Evolutionary conservation across 257 asterid species (phyloP), one percentile per base, ranked within the genome.

Genomic region (Gardenia jasminoides): DNA sequence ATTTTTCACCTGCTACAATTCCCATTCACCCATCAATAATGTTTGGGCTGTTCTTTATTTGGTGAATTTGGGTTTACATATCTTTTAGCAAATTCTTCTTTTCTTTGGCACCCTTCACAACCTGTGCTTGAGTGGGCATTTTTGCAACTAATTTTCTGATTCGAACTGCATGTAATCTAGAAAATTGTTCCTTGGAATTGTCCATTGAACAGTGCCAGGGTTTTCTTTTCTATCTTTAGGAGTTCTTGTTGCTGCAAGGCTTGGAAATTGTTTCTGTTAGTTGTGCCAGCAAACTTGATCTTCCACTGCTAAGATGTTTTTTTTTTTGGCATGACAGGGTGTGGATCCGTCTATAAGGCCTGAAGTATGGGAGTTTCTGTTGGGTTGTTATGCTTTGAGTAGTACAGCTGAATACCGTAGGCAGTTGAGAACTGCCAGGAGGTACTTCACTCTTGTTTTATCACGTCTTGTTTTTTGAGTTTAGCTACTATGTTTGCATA

Each of bases 311-410:
- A 68, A 85, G 75, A 65, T 13, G 10, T 46, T 78, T 74, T 70
- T 36, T 74, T 80, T 44, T 83, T 78, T 81, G 81, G 81, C 86
- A 67, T 85, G 71, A 31, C 85, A 95, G 99, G 99, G 99, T 72
- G 94, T 95, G 69, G 99, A 95, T 87, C 97, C 98, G 79, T 86
- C 98, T 76, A 95, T 95, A 80, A 89, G 99, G 86, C 88, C 97
- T 77, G 96, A 93, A 88, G 99, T 95, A 72, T 95, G 98, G 99
- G 98, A 95, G 88, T 95, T 95, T 87, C 98, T 95, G 83, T 87
- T 95, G 88, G 98, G 98, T 71, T 91, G 99, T 83, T 95, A 95
- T 80, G 85, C 96, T 74, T 83, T 95, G 88, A 88, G 94, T 90
- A 95, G 97, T 86, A 89, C 99, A 28, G 84, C 93, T 70, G 98